Evolutionary conservation across 345 rosid genomes (phyloP).

Genomic region (Alliaria petiolata): DNA sequence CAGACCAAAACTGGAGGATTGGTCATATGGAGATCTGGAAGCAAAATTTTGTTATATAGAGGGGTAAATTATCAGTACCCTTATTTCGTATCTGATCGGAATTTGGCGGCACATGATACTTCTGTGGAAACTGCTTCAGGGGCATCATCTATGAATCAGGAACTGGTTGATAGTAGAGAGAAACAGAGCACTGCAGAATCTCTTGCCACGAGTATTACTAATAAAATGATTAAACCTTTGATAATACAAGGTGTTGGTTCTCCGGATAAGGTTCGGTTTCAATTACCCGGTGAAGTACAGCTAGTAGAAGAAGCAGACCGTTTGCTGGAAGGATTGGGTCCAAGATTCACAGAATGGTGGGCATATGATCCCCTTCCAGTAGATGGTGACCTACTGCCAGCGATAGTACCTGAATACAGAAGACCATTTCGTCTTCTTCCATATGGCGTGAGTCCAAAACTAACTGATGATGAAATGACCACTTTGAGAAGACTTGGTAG

Average conservation of each 20-base stretch:
- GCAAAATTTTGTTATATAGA: constrained; percentile 76
- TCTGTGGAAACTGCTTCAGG: constrained; percentile 33
- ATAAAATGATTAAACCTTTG: constrained; percentile 31
- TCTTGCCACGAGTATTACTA: constrained; percentile 21
- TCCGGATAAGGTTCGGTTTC: constrained; percentile 72
- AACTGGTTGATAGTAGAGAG: constrained; percentile 27
- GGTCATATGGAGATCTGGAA: constrained; percentile 95
- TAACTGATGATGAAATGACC: constrained; percentile 94
- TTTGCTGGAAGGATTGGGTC: constrained; percentile 85
- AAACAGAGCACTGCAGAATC: constrained; percentile 21
- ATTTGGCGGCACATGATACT: constrained; percentile 20
- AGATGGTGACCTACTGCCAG: constrained; percentile 92
- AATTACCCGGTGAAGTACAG: constrained; percentile 71
- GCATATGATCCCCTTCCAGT: constrained; percentile 91
- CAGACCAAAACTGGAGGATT: constrained; percentile 95
- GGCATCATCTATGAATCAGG: constrained; percentile 14
- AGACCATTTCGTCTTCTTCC: constrained; percentile 96
- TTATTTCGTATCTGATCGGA: constrained; percentile 53
- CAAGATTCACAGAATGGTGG: constrained; percentile 92
- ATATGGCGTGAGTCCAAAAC: constrained; percentile 65
- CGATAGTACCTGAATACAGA: constrained; percentile 65
- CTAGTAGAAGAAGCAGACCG: constrained; percentile 71
- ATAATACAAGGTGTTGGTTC: constrained; percentile 68
- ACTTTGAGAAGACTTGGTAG: constrained; percentile 83
- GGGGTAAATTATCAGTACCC: constrained; percentile 80